These are phyloP conservation scores for Quambalaria eucalypti DNA, from an alignment of 1,284 basidiomycete species.

Conservation along the genomic window DNA sequence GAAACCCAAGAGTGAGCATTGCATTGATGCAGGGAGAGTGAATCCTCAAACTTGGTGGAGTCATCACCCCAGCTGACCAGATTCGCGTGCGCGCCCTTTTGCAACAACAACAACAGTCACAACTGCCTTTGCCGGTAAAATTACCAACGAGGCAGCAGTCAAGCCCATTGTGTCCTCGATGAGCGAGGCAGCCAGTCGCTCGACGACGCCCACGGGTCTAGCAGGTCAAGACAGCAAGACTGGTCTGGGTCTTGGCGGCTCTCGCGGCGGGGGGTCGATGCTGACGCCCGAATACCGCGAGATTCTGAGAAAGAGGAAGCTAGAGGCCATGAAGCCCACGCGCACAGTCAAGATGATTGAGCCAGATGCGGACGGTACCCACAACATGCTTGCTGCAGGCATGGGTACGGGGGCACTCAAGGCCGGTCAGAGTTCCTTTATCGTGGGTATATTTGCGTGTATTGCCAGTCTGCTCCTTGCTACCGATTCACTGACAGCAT, in stretches of 20 bases:
- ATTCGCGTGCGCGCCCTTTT: background rate
- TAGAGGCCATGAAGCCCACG: conserved; percentile 49
- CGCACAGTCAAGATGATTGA: conserved; percentile 50
- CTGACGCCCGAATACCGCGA: conserved; percentile 49
- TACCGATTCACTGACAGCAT: no score
- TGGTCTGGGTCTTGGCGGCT: background rate
- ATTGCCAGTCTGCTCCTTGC: background rate
- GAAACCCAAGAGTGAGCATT: background rate
- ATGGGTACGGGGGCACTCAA: conserved; percentile 23
- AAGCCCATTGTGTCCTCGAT: conserved; percentile 24
- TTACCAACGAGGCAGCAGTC: conserved; percentile 39
- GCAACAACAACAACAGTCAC: conserved; percentile 11
- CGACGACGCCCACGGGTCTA: background rate
- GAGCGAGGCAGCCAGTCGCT: background rate
- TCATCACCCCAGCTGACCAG: no score
- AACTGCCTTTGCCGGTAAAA: conserved; percentile 30
- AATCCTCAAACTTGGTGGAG: no score
- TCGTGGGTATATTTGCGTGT: background rate
- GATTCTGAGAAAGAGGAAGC: conserved; percentile 48
- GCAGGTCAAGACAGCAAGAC: conserved; percentile 10
- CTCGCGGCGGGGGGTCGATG: conserved; percentile 11
- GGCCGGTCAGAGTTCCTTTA: background rate
- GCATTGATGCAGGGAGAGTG: background rate
- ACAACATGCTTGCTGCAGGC: conserved; percentile 46
- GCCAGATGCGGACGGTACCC: conserved; percentile 41